Percentiles rank a stretch among this genome's conserved stretches.
phyloP scores from a whole-genome alignment of 176 grass and related monocot genomes.

The Saccharum spontaneum region DNA sequence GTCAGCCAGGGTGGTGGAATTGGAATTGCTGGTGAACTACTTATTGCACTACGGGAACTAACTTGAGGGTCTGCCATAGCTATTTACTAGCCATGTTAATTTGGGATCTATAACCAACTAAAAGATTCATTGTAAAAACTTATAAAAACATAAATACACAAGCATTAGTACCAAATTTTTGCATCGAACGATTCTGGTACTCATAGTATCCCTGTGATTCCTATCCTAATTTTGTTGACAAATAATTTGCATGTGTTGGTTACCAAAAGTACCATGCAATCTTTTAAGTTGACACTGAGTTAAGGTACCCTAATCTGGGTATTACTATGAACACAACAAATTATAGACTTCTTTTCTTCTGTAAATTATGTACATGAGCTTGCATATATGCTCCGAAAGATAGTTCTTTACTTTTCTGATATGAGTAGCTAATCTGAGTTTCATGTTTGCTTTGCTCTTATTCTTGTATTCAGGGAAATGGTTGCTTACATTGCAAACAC shows the following conservation, averaged over 20 bases:
- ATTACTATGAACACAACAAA: background rate
- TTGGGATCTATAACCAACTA: background rate
- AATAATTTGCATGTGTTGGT: background rate
- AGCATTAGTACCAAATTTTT: background rate
- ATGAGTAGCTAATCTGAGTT: conserved; percentile 17
- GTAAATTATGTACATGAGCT: background rate
- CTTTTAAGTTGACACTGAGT: conserved; percentile 10
- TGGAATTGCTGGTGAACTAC: background rate
- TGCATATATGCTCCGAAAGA: background rate
- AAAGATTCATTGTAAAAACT: background rate
- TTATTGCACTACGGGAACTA: background rate
- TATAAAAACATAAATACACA: background rate
- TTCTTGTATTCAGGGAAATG: conserved; percentile 88
- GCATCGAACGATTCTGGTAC: background rate
- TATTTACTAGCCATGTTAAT: background rate
- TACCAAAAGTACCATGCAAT: background rate
- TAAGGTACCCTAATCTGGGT: background rate
- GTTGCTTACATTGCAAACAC: conserved; percentile 97
- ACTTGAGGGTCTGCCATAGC: background rate
- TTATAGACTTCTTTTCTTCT: background rate
- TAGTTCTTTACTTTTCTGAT: conserved; percentile 14
- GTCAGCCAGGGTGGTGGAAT: background rate
- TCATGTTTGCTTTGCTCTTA: conserved; percentile 23
- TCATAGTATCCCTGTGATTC: background rate
- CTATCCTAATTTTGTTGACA: background rate